Percentiles rank a stretch among this genome's conserved stretches.
phyloP scores from a whole-genome alignment of 1,284 basidiomycete genomes.

The Ustilago nuda region DNA sequence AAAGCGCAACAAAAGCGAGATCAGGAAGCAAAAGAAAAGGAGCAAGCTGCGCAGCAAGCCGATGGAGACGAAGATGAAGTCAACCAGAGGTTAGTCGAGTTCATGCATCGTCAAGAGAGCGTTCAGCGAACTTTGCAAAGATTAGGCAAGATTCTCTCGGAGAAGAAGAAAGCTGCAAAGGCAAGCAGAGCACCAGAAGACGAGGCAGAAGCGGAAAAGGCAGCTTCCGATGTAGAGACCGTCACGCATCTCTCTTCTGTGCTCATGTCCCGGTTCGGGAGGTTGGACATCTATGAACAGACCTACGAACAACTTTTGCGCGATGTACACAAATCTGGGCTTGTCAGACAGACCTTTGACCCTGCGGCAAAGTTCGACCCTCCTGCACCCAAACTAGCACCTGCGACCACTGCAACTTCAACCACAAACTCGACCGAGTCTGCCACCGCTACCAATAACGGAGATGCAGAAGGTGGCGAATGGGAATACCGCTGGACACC shows the following conservation, averaged over 20 bases:
- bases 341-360: slow-evolving; percentile 64
- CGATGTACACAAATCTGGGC: slow-evolving; percentile 55
- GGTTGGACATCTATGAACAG: slow-evolving; percentile 65
- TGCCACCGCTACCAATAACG: neutral
- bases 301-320: slow-evolving; percentile 62
- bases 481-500: slow-evolving; percentile 67
- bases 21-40: slow-evolving; percentile 68
- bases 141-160: slow-evolving; percentile 74
- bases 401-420: neutral
- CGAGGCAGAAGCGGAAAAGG: slow-evolving; percentile 10
- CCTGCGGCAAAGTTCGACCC: slow-evolving; percentile 47
- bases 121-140: slow-evolving; percentile 89
- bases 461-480: slow-evolving; percentile 4
- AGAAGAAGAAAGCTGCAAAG: slow-evolving; percentile 71
- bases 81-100: slow-evolving; percentile 71
- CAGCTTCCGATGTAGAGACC: slow-evolving; percentile 46
- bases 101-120: slow-evolving; percentile 88
- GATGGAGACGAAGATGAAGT: slow-evolving; percentile 74
- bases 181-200: slow-evolving; percentile 72
- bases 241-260: slow-evolving; percentile 61
- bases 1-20: slow-evolving; percentile 74
- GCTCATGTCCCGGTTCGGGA: slow-evolving; percentile 62
- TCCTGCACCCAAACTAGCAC: neutral
- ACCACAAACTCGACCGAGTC: neutral
- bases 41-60: slow-evolving; percentile 80